Percentiles rank a stretch among this genome's conserved stretches.
phyloP scores from a whole-genome alignment of 345 rosid species.

The thale cress (Arabidopsis thaliana) region TAIR10.1 NC_003070.9:598501-599000 shows the following conservation, averaged over 20 bases:
- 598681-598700: conserved; percentile 29
- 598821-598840: conserved; percentile 18
- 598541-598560: conserved; percentile 12
- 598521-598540: conserved; percentile 1
- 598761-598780: conserved; percentile 44
- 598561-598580: neutral
- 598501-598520: neutral
- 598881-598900: neutral
- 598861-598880: neutral
- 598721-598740: conserved; percentile 46
- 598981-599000: conserved; percentile 38
- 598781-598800: conserved; percentile 56
- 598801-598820: conserved; percentile 23
- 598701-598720: conserved; percentile 57
- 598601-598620: conserved; percentile 30
- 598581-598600: conserved; percentile 33
- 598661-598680: conserved; percentile 11
- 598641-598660: conserved; percentile 40
- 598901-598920: conserved; percentile 53
- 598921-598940: conserved; percentile 9
- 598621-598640: conserved; percentile 33
- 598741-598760: conserved; percentile 1
- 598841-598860: conserved; percentile 41
- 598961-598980: conserved; percentile 41
- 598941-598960: conserved; percentile 17